phyloP scores from a whole-genome alignment of 2,329 filamentous ascomycete genomes.

The Fusarium cicatricum region DNA sequence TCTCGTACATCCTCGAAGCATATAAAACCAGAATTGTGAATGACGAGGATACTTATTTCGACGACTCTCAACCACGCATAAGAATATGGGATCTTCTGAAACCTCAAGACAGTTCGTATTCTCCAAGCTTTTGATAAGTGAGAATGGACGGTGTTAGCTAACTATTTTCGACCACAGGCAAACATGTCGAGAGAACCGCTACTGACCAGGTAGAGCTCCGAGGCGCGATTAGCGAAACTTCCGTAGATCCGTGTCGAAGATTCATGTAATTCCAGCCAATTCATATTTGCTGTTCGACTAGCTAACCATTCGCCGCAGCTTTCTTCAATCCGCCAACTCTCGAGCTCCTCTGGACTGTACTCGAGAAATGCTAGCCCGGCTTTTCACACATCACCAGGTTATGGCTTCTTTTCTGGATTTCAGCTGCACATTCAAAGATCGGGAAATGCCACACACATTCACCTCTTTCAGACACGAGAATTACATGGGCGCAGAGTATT shows the following conservation, averaged over 20 bases:
- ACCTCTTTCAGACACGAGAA: slow-evolving; percentile 11
- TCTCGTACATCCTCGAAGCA: background rate
- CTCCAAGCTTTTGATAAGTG: background rate
- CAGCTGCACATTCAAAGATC: background rate
- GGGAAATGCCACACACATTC: slow-evolving; percentile 6
- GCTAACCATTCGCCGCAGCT: background rate
- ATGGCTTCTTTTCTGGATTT: slow-evolving; percentile 16
- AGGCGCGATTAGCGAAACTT: background rate
- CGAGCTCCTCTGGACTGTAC: slow-evolving; percentile 1
- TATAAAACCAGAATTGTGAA: background rate
- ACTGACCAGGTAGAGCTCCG: background rate
- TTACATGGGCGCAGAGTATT: background rate
- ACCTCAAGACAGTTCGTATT: background rate
- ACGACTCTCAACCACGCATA: background rate
- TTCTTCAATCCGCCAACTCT: background rate
- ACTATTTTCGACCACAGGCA: background rate
- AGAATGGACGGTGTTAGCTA: background rate
- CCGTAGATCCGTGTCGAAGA: slow-evolving; percentile 8
- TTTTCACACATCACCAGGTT: slow-evolving; percentile 8
- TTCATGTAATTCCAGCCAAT: background rate
- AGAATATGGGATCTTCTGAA: slow-evolving; percentile 1
- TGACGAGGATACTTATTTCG: background rate
- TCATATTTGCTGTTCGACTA: background rate
- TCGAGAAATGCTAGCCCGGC: background rate
- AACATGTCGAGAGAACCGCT: background rate